Evolutionary conservation across 768 basidiomycete genomes (phyloP).

Genomic region (Rhodotorula sphaerocarpa): DNA sequence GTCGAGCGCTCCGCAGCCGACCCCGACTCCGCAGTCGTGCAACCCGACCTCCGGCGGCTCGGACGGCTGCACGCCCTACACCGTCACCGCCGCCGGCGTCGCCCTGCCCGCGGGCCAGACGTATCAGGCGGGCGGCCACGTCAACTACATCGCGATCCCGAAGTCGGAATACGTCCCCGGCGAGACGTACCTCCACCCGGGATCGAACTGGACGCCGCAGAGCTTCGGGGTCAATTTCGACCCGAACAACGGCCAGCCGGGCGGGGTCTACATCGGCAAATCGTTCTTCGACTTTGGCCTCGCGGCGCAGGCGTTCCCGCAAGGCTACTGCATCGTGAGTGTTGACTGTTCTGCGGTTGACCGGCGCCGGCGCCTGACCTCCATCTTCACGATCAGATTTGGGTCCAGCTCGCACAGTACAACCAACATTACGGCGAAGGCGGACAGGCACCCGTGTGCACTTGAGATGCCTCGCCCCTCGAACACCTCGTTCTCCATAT

Average conservation of each 20-base stretch:
- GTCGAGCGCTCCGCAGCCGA: background rate
- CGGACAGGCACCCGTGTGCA: conserved; percentile 12
- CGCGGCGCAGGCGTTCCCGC: conserved; percentile 4
- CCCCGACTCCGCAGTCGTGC: background rate
- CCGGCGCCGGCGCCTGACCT: no score
- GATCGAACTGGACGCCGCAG: background rate
- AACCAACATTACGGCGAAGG: conserved; percentile 21
- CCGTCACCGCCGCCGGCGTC: background rate
- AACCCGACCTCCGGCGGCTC: background rate
- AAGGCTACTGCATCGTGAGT: conserved; percentile 2
- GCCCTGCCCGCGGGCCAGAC: background rate
- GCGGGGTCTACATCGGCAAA: conserved; percentile 14
- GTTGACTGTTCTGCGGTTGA: no score
- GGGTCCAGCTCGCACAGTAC: conserved; percentile 3
- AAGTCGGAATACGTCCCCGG: conserved; percentile 8
- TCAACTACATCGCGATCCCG: conserved; percentile 12
- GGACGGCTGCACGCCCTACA: conserved; percentile 16
- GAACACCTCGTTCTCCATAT: no score
- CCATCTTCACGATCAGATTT: no score
- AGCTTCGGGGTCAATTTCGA: background rate
- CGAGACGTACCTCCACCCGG: conserved; percentile 1
- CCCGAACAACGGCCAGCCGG: conserved; percentile 12
- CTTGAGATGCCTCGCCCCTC: background rate
- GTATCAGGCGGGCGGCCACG: background rate
- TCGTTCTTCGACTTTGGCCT: background rate